Evolutionary conservation across 2,329 filamentous ascomycete genomes (phyloP).

Genomic region (Colletotrichum sp.): DNA sequence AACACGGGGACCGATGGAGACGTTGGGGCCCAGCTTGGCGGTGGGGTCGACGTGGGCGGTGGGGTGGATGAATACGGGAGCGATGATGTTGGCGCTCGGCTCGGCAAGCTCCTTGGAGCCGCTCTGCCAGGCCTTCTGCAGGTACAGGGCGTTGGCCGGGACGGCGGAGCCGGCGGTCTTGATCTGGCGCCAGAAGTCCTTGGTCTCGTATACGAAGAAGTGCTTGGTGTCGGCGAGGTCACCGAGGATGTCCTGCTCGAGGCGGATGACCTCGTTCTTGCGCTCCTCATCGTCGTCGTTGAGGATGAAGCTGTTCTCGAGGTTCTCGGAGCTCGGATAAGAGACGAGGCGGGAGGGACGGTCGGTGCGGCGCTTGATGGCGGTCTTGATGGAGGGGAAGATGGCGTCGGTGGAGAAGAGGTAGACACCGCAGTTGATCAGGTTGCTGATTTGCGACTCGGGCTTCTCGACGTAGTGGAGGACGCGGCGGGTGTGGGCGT

Average conservation of each 20-base stretch:
- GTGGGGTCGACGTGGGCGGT: conserved; percentile 89
- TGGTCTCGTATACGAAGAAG: conserved; percentile 98
- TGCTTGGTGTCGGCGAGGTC: conserved; percentile 96
- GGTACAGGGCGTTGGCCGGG: conserved; percentile 94
- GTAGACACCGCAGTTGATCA: conserved; percentile 99
- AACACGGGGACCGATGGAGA: conserved; percentile 91
- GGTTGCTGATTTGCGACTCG: conserved; percentile 94
- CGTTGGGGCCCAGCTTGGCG: conserved; percentile 95
- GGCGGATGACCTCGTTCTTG: conserved; percentile 86
- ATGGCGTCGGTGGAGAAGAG: conserved; percentile 95
- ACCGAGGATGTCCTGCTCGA: conserved; percentile 96
- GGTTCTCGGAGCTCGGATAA: conserved; percentile 95
- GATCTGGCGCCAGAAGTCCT: conserved; percentile 99
- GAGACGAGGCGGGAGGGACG: conserved; percentile 82
- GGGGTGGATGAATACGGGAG: conserved; percentile 95
- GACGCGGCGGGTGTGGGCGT: conserved; percentile 91
- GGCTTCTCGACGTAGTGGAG: conserved; percentile 99
- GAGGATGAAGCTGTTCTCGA: conserved; percentile 68
- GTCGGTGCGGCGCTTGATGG: conserved; percentile 94
- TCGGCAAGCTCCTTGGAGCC: conserved; percentile 81
- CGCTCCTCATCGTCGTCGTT: conserved; percentile 63
- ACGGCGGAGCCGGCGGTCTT: conserved; percentile 98
- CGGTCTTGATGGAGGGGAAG: conserved; percentile 92
- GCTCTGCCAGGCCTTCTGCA: conserved; percentile 89
- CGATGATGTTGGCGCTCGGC: conserved; percentile 85